phyloP scores from a whole-genome alignment of 2,329 filamentous ascomycete genomes.

The Mycogone perniciosa region DNA sequence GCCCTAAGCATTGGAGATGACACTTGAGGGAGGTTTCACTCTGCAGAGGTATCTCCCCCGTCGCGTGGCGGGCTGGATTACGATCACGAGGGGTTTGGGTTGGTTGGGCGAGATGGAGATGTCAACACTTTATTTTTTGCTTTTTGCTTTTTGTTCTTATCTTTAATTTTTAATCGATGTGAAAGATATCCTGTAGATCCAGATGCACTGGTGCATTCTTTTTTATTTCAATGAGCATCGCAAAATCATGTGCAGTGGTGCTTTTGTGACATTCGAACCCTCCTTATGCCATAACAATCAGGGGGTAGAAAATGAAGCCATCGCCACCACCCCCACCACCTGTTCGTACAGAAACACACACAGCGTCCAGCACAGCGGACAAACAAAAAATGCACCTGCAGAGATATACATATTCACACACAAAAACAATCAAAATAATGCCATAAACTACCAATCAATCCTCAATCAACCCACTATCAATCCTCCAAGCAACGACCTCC shows the following conservation, averaged over 20 bases:
- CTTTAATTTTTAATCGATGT: background rate
- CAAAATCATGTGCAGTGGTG: background rate
- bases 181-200: background rate
- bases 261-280: background rate
- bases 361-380: background rate
- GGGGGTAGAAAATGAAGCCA: conserved; percentile 9
- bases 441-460: background rate
- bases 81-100: conserved; percentile 57
- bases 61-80: conserved; percentile 65
- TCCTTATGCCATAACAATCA: background rate
- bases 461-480: background rate
- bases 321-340: conserved; percentile 9
- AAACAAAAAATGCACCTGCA: background rate
- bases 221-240: fast-evolving
- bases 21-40: conserved; percentile 66
- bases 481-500: conserved; percentile 12
- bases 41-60: conserved; percentile 66
- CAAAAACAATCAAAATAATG: background rate
- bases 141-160: conserved; percentile 24
- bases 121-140: conserved; percentile 41
- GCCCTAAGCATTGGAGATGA: conserved; percentile 64
- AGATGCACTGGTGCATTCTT: background rate
- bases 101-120: conserved; percentile 49
- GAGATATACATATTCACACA: background rate
- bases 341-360: background rate